Conservation (phyloP, 116 monocot species). For the Trichopus zeylanicus region DNA sequence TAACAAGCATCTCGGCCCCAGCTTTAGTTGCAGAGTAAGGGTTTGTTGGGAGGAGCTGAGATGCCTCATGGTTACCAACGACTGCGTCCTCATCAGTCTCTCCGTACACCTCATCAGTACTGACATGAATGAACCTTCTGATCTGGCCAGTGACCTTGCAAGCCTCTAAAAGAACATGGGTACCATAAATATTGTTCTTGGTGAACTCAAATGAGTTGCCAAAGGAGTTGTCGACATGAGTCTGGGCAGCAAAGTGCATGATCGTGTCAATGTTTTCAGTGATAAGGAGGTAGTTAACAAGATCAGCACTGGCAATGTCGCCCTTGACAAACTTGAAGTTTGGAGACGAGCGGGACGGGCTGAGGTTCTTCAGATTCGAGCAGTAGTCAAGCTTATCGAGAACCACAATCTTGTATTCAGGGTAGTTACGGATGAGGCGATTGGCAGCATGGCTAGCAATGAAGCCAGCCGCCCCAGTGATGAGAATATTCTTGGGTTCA, state of each 20-base stretch:
- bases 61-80: constrained; percentile 80
- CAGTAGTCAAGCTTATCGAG: constrained; percentile 89
- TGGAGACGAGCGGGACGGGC: constrained; percentile 48
- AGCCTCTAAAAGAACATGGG: constrained; percentile 75
- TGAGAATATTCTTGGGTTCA: constrained; percentile 72
- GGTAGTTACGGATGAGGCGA: constrained; percentile 56
- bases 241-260: constrained; percentile 85
- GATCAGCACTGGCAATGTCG: constrained; percentile 69
- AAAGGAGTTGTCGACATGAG: constrained; percentile 84
- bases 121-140: constrained; percentile 73
- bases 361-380: constrained; percentile 65
- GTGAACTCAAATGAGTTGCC: constrained; percentile 85
- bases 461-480: constrained; percentile 83
- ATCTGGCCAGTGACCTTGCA: constrained; percentile 67
- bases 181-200: constrained; percentile 78
- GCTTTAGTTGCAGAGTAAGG: constrained; percentile 85
- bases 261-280: constrained; percentile 73
- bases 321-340: constrained; percentile 77
- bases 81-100: constrained; percentile 72
- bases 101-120: constrained; percentile 84
- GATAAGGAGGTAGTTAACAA: constrained; percentile 67
- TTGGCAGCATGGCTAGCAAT: constrained; percentile 82
- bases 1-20: constrained; percentile 86
- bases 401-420: constrained; percentile 66
- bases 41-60: constrained; percentile 74